These are phyloP conservation scores for Dryadomyces sulphureus DNA, from an alignment of 2,329 filamentous ascomycete species.

Conservation along the genomic window DNA sequence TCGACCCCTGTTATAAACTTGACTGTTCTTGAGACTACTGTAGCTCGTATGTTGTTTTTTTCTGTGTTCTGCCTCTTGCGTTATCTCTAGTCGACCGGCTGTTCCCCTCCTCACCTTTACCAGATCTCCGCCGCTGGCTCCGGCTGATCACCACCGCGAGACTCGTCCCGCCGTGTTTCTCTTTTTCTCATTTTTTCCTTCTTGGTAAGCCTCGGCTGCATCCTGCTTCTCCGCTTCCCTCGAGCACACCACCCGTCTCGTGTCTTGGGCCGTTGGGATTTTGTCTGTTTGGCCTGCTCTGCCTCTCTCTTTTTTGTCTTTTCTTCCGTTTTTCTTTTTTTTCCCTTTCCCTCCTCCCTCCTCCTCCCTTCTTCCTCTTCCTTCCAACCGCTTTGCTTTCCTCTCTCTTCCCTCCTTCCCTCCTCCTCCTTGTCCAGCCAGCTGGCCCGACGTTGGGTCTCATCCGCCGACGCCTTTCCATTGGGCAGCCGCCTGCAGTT, in stretches of 20 bases:
- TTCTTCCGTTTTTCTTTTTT: background rate
- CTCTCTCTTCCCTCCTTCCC: background rate
- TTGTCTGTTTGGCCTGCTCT: background rate
- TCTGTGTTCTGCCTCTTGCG: background rate
- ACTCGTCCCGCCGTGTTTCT: background rate
- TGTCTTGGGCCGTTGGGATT: background rate
- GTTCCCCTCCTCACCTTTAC: background rate
- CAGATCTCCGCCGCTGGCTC: background rate
- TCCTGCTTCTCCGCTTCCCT: too few relatives aligned
- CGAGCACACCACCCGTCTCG: too few relatives aligned
- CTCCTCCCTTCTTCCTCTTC: background rate
- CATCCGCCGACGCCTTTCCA: background rate
- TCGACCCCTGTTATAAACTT: background rate
- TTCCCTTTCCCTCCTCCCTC: background rate
- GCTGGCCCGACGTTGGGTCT: constrained; percentile 1
- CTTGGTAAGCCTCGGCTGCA: too few relatives aligned
- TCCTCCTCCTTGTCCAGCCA: background rate
- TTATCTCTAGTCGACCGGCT: background rate
- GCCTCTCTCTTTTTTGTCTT: background rate
- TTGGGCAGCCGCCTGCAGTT: constrained; percentile 1
- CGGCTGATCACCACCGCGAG: background rate
- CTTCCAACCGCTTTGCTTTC: background rate
- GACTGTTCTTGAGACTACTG: background rate
- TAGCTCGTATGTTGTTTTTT: background rate
- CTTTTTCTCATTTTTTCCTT: background rate